These are phyloP conservation scores for Ganoderma lingzhi DNA, from an alignment of 1,284 basidiomycete genomes.

Conservation along the genomic window DNA sequence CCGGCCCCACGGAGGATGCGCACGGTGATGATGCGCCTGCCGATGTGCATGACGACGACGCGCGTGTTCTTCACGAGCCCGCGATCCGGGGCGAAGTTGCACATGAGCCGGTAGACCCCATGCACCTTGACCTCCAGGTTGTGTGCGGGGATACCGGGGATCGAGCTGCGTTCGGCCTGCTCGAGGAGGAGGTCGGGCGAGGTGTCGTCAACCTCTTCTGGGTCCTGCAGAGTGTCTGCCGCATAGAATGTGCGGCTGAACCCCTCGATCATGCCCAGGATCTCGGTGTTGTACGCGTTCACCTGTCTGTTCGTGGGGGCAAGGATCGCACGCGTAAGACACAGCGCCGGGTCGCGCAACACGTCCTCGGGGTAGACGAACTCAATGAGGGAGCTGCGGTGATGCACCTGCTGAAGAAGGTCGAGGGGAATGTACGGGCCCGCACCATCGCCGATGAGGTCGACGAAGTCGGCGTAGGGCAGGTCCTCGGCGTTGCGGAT, in stretches of 20 bases:
- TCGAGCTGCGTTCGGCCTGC: slow-evolving; percentile 35
- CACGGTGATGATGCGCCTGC: slow-evolving; percentile 42
- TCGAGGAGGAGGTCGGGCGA: slow-evolving; percentile 38
- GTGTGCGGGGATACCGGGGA: slow-evolving; percentile 44
- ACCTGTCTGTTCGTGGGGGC: slow-evolving; percentile 48
- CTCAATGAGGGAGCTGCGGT: slow-evolving; percentile 40
- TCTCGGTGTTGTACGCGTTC: slow-evolving; percentile 45
- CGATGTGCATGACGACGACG: slow-evolving; percentile 42
- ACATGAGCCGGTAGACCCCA: slow-evolving; percentile 46
- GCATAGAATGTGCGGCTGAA: slow-evolving; percentile 38
- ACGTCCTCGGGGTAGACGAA: slow-evolving; percentile 46
- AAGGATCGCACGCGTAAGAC: slow-evolving; percentile 45
- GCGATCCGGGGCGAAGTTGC: slow-evolving; percentile 48
- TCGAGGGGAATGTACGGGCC: slow-evolving; percentile 39
- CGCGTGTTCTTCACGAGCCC: slow-evolving; percentile 52
- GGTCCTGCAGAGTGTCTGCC: slow-evolving; percentile 43
- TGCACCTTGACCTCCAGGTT: slow-evolving; percentile 43
- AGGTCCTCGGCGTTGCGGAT: slow-evolving; percentile 49
- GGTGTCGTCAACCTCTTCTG: slow-evolving; percentile 33
- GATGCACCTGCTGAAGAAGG: slow-evolving; percentile 32
- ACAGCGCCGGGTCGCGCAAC: slow-evolving; percentile 38
- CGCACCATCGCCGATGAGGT: slow-evolving; percentile 48
- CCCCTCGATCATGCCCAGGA: slow-evolving; percentile 41
- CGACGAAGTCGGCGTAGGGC: slow-evolving; percentile 46
- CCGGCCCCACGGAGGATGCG: slow-evolving; percentile 37